phyloP scores from a whole-genome alignment of 2,329 filamentous ascomycete genomes.

The Ceratocystis albifundus region DNA sequence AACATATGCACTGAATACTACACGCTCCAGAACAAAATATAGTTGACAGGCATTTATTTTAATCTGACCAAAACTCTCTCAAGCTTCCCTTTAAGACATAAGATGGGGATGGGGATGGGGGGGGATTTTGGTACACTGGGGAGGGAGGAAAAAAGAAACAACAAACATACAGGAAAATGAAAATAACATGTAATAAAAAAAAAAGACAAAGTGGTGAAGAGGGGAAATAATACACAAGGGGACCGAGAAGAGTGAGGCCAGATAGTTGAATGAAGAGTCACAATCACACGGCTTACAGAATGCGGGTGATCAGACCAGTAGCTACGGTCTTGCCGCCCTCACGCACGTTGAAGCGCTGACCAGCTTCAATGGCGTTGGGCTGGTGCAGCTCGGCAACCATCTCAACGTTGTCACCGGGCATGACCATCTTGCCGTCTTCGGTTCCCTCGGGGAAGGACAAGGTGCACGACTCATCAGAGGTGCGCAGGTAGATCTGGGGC shows the following conservation, averaged over 20 bases:
- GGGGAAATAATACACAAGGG: conserved; percentile 21
- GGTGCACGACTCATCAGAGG: conserved; percentile 67
- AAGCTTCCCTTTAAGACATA: background rate
- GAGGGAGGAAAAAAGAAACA: background rate
- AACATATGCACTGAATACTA: too few species aligned
- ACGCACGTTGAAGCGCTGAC: conserved; percentile 95
- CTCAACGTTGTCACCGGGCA: conserved; percentile 98
- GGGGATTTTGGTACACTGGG: conserved; percentile 3
- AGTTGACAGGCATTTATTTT: background rate
- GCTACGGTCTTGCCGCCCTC: conserved; percentile 88
- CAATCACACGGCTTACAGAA: conserved; percentile 36
- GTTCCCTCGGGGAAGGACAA: conserved; percentile 79
- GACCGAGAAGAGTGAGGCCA: conserved; percentile 2
- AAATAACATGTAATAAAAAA: too few species aligned
- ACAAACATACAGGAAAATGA: conserved; percentile 6
- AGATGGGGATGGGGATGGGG: background rate
- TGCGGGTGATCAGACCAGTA: conserved; percentile 69
- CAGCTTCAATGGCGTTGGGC: conserved; percentile 77
- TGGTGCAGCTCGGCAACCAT: conserved; percentile 81
- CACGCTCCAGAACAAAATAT: too few species aligned
- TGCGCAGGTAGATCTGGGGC: conserved; percentile 91
- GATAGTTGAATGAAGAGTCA: background rate
- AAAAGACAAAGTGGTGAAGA: background rate
- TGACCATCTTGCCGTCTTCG: conserved; percentile 74
- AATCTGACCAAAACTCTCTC: background rate